Conservation (phyloP, 2,329 filamentous ascomycete species). For the Phyllosticta paracitricarpa region DNA sequence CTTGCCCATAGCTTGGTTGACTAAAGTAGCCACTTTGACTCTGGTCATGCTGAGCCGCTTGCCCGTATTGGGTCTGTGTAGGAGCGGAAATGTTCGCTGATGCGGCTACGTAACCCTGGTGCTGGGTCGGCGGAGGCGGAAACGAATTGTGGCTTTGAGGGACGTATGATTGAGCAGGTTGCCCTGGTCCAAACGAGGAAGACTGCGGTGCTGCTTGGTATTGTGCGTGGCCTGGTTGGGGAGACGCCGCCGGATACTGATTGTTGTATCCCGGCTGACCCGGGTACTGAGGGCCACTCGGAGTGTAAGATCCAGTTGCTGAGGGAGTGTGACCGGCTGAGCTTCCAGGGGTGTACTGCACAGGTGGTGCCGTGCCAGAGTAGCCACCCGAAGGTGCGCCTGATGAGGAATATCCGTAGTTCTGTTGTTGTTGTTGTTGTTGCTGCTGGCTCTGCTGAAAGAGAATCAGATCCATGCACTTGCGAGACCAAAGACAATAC, state of each 20-base stretch:
- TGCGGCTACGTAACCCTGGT: neutral
- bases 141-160: neutral
- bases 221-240: neutral
- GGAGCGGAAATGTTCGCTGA: conserved; percentile 1
- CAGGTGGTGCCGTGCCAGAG: conserved; percentile 52
- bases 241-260: conserved; percentile 15
- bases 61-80: neutral
- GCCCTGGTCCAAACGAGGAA: conserved; percentile 4
- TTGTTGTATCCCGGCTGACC: conserved; percentile 6
- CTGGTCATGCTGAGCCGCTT: neutral
- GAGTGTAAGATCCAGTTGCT: neutral
- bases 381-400: conserved; percentile 45
- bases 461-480: neutral
- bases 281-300: neutral
- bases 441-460: neutral
- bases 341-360: conserved; percentile 36
- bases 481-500: conserved; percentile 4
- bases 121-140: conserved; percentile 5
- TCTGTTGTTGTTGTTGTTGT: conserved; percentile 27
- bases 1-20: conserved; percentile 1
- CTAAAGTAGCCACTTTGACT: conserved; percentile 3
- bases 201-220: neutral
- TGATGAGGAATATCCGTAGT: conserved; percentile 54
- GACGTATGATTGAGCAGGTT: neutral
- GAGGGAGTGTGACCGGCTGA: conserved; percentile 6